These are phyloP conservation scores for Cyclocybe aegerita DNA, from an alignment of 768 basidiomycete genomes.

Conservation along the genomic window DNA sequence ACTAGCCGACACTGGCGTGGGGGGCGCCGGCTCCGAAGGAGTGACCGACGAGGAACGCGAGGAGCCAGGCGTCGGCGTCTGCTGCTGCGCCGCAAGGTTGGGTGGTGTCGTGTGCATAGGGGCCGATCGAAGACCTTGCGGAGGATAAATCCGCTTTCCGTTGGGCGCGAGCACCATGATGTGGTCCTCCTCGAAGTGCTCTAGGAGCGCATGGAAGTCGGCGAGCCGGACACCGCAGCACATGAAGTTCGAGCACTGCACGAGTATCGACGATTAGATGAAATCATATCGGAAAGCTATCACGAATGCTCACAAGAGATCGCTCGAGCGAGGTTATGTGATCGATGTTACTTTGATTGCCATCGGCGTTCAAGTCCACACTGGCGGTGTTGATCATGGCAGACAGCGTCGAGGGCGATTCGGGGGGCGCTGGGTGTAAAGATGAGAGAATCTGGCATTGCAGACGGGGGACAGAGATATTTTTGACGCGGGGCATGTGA, in stretches of 20 bases:
- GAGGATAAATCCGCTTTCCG: conserved; percentile 33
- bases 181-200: conserved; percentile 47
- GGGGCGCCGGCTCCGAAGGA: background rate
- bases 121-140: conserved; percentile 7
- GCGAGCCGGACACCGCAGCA: conserved; percentile 46
- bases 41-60: conserved; percentile 8
- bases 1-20: background rate
- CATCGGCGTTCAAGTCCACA: conserved; percentile 2
- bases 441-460: conserved; percentile 1
- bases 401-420: background rate
- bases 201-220: conserved; percentile 49
- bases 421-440: background rate
- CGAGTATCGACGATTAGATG: background rate
- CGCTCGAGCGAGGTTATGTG: conserved; percentile 28
- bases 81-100: conserved; percentile 19
- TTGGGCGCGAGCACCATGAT: conserved; percentile 21
- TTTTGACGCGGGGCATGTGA: conserved; percentile 7
- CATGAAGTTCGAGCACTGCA: conserved; percentile 37
- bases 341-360: conserved; percentile 19
- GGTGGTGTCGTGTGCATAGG: conserved; percentile 11
- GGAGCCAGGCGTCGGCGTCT: conserved; percentile 9
- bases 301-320: conserved; percentile 20
- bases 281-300: background rate
- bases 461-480: conserved; percentile 1
- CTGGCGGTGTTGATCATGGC: background rate